phyloP scores from a whole-genome alignment of 169 alveolate genomes.

The Toxoplasma gondii region DNA sequence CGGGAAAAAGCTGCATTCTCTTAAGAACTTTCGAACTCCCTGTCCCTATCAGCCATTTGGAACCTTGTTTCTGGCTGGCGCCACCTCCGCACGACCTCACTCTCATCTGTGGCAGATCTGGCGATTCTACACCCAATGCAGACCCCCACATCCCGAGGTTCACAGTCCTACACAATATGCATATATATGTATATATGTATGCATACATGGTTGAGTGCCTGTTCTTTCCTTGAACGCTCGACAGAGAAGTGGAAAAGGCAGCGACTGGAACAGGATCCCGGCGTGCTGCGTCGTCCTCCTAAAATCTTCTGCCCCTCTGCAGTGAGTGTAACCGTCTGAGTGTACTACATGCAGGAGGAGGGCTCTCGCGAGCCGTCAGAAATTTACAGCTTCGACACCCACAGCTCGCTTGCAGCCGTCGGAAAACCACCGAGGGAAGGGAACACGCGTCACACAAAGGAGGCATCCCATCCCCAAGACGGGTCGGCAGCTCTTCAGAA shows the following conservation, averaged over 20 bases:
- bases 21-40: neutral
- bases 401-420: neutral
- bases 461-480: neutral
- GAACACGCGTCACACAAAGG: neutral
- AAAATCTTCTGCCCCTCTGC: neutral
- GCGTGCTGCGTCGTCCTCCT: neutral
- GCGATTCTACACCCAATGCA: no score
- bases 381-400: neutral
- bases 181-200: neutral
- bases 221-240: neutral
- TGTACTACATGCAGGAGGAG: neutral
- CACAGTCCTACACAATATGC: neutral
- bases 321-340: neutral
- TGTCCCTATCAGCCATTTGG: neutral
- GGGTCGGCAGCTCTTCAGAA: neutral
- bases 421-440: neutral
- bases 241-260: no score
- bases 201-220: neutral
- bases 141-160: neutral
- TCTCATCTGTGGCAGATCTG: no score
- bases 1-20: neutral
- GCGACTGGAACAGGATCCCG: no score
- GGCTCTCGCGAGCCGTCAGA: neutral
- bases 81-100: neutral
- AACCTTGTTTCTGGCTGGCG: neutral